These are phyloP conservation scores for Aspergillus persii DNA, from an alignment of 2,329 filamentous ascomycete genomes.

Conservation along the genomic window DNA sequence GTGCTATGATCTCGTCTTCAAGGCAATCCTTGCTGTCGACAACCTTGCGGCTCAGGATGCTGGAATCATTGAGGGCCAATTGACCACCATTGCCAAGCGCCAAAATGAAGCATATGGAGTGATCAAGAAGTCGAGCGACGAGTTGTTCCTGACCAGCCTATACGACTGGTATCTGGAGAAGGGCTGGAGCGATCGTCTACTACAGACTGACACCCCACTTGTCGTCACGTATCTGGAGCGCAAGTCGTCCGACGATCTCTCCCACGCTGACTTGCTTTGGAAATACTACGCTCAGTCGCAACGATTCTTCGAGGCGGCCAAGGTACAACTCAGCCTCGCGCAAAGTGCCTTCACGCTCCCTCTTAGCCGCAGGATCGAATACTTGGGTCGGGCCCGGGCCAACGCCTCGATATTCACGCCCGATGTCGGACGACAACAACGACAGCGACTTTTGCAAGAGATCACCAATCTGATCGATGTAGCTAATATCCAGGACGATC, in stretches of 20 bases:
- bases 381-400: slow-evolving; percentile 85
- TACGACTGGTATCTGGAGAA: slow-evolving; percentile 95
- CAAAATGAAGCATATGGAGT: slow-evolving; percentile 85
- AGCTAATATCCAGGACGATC: slow-evolving; percentile 90
- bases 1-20: slow-evolving; percentile 85
- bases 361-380: slow-evolving; percentile 83
- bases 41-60: slow-evolving; percentile 65
- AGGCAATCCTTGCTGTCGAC: slow-evolving; percentile 77
- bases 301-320: slow-evolving; percentile 80
- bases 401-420: slow-evolving; percentile 83
- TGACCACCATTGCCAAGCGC: slow-evolving; percentile 72
- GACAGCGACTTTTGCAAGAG: slow-evolving; percentile 81
- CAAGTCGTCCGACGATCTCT: slow-evolving; percentile 67
- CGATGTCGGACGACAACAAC: slow-evolving; percentile 73
- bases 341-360: slow-evolving; percentile 75
- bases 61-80: slow-evolving; percentile 72
- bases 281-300: slow-evolving; percentile 84
- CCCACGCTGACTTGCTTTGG: slow-evolving; percentile 88
- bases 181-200: slow-evolving; percentile 79
- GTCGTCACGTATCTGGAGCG: slow-evolving; percentile 83
- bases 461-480: slow-evolving; percentile 86
- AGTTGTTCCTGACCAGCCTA: slow-evolving; percentile 93
- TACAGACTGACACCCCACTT: slow-evolving; percentile 79
- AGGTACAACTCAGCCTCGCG: slow-evolving; percentile 79
- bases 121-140: slow-evolving; percentile 82